Evolutionary conservation across 2,329 filamentous ascomycete species (phyloP).

Genomic region (Hypoxylon sp.): DNA sequence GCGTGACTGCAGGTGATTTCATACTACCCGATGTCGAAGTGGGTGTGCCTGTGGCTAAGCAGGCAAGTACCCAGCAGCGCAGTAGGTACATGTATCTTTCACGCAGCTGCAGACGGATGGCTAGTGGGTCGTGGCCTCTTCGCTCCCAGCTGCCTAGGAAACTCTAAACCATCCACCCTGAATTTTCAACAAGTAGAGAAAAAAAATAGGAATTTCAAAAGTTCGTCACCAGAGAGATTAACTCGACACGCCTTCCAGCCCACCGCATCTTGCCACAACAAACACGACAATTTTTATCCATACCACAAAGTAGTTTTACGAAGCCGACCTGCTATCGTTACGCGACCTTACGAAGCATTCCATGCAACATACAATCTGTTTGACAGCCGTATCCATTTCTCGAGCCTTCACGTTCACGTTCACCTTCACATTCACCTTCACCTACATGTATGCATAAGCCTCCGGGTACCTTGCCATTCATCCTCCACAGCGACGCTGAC

Average conservation of each 20-base stretch:
- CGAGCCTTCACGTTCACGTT: constrained; percentile 11
- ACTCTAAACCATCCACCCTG: constrained; percentile 33
- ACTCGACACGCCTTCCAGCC: constrained; percentile 19
- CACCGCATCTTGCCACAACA: constrained; percentile 26
- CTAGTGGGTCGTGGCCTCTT: constrained; percentile 2
- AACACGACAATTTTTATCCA: constrained; percentile 5
- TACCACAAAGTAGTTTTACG: constrained; percentile 24
- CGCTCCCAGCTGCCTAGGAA: constrained; percentile 12
- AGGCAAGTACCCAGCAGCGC: not conserved
- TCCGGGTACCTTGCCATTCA: constrained; percentile 1
- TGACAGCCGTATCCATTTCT: constrained; percentile 11
- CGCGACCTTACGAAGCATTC: constrained; percentile 20
- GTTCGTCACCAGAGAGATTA: constrained; percentile 37
- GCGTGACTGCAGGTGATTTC: no score
- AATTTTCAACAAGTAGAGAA: constrained; percentile 40
- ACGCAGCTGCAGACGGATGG: not conserved
- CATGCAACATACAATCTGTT: constrained; percentile 25
- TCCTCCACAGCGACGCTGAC: constrained; percentile 19
- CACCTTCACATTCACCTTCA: constrained; percentile 9
- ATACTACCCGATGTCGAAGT: no score
- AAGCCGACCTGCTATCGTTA: constrained; percentile 19
- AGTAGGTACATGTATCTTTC: no score
- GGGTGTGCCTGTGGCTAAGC: not conserved
- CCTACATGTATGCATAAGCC: constrained; percentile 26
- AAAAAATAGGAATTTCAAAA: constrained; percentile 39